Conservation (phyloP, 805 yeast species). For the Kodamaea jinghongensis region DNA sequence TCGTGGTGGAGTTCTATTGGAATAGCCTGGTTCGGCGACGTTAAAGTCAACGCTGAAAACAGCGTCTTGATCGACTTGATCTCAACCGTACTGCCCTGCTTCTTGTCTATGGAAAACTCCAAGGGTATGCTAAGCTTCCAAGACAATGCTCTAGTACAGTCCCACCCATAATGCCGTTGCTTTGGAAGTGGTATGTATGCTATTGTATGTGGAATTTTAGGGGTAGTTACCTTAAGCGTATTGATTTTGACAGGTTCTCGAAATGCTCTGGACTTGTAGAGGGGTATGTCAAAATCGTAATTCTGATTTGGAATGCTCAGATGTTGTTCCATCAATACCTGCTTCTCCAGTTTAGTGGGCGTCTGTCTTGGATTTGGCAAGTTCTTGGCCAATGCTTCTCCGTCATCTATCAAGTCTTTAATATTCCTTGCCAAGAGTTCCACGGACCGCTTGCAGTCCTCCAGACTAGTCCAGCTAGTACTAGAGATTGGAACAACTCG, state of each 20-base stretch:
- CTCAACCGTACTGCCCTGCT: constrained; percentile 1
- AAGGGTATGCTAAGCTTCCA: constrained; percentile 30
- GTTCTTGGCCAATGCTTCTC: too few relatives aligned
- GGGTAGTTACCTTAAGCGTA: constrained; percentile 8
- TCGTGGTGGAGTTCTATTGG: constrained; percentile 41
- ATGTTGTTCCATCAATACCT: too few relatives aligned
- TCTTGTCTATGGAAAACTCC: constrained; percentile 8
- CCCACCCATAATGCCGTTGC: constrained; percentile 1
- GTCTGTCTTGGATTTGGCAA: too few relatives aligned
- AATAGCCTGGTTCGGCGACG: constrained; percentile 31
- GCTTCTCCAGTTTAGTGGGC: too few relatives aligned
- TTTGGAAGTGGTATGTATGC: constrained; percentile 23
- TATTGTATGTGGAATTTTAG: constrained; percentile 8
- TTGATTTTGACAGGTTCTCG: constrained; percentile 5
- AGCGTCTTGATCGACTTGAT: constrained; percentile 24
- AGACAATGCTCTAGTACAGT: constrained; percentile 4
- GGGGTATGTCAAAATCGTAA: constrained; percentile 3
- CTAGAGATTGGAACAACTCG: too few relatives aligned
- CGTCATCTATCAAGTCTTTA: too few relatives aligned
- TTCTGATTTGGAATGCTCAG: not conserved
- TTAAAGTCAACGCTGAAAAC: constrained; percentile 29
- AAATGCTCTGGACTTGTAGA: constrained; percentile 2
- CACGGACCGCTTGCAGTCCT: too few relatives aligned
- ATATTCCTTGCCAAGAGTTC: constrained; percentile 10
- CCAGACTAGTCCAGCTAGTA: too few relatives aligned